Conservation (phyloP, 371 early-diverging fungal genomes). For the Rhizopus microsporus region DNA sequence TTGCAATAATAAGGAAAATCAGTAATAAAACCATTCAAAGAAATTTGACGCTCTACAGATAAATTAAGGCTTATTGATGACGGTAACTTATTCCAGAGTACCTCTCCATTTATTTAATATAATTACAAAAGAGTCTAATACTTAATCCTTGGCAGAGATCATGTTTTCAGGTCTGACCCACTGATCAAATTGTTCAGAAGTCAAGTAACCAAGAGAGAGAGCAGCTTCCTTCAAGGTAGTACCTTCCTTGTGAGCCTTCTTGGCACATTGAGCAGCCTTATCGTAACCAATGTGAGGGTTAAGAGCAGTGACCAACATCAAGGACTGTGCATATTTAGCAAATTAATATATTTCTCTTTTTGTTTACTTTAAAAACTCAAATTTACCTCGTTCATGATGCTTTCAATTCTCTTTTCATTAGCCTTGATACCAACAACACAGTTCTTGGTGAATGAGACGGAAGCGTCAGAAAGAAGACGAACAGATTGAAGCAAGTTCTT, state of each 20-base stretch:
- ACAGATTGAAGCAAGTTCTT: constrained; percentile 83
- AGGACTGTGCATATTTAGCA: constrained; percentile 16
- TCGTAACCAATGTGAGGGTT: constrained; percentile 86
- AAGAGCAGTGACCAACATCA: constrained; percentile 90
- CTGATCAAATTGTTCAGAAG: constrained; percentile 78
- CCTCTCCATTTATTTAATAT: too few species aligned
- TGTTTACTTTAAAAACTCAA: background rate
- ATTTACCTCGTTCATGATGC: constrained; percentile 65
- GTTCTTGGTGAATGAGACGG: constrained; percentile 77
- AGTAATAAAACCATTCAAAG: too few species aligned
- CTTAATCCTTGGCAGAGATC: constrained; percentile 40
- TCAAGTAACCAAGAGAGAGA: constrained; percentile 73
- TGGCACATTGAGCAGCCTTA: constrained; percentile 84
- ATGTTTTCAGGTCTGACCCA: constrained; percentile 87
- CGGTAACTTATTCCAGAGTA: too few species aligned
- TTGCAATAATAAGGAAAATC: too few species aligned
- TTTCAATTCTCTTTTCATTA: constrained; percentile 73
- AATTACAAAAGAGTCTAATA: background rate
- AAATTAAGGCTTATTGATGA: too few species aligned
- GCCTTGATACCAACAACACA: constrained; percentile 85
- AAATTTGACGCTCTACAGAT: too few species aligned
- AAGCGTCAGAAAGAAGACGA: constrained; percentile 77
- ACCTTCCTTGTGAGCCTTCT: constrained; percentile 87
- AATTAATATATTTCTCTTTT: constrained; percentile 20
- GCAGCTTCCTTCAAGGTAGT: constrained; percentile 82